Percentiles rank a stretch among this genome's conserved stretches.
Conservation (phyloP, 805 yeast genomes). For the Sugiyamaella smithiae region DNA sequence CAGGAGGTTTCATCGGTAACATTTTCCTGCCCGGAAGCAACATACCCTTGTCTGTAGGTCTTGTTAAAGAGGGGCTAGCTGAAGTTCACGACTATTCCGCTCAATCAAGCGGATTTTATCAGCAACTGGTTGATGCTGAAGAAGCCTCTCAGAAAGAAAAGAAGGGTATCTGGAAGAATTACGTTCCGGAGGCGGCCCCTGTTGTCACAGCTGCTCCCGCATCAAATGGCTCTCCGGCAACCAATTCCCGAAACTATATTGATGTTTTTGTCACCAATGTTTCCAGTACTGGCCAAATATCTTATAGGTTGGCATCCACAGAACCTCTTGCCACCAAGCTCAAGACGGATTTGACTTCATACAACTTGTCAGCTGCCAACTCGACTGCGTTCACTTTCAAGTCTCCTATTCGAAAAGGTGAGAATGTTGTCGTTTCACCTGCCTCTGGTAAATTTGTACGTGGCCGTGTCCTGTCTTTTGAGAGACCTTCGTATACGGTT, state of each 20-base stretch:
- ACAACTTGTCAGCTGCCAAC: conserved; percentile 33
- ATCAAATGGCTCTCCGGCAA: conserved; percentile 17
- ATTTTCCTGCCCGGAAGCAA: conserved; percentile 51
- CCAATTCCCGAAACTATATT: conserved; percentile 30
- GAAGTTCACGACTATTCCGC: conserved; percentile 65
- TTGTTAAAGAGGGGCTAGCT: conserved; percentile 63
- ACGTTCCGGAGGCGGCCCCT: conserved; percentile 43
- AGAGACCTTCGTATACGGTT: conserved; percentile 48
- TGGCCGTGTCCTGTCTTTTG: conserved; percentile 50
- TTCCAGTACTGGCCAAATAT: conserved; percentile 29
- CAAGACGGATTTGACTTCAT: conserved; percentile 26
- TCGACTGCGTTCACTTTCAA: conserved; percentile 28
- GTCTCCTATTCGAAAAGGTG: conserved; percentile 48
- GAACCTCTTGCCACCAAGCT: conserved; percentile 24
- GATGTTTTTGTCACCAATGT: conserved; percentile 36
- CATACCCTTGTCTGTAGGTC: conserved; percentile 54
- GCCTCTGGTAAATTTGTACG: conserved; percentile 57
- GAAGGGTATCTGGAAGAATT: conserved; percentile 67
- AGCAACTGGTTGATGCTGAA: conserved; percentile 60
- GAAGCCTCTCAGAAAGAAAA: conserved; percentile 52
- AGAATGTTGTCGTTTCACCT: conserved; percentile 50
- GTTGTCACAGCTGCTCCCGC: conserved; percentile 22
- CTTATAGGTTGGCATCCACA: conserved; percentile 25
- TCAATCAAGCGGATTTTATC: conserved; percentile 50
- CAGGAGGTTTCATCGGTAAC: conserved; percentile 80